Evolutionary conservation across 129 eudicot species (phyloP).

Genomic region (Arctium lappa): DNA sequence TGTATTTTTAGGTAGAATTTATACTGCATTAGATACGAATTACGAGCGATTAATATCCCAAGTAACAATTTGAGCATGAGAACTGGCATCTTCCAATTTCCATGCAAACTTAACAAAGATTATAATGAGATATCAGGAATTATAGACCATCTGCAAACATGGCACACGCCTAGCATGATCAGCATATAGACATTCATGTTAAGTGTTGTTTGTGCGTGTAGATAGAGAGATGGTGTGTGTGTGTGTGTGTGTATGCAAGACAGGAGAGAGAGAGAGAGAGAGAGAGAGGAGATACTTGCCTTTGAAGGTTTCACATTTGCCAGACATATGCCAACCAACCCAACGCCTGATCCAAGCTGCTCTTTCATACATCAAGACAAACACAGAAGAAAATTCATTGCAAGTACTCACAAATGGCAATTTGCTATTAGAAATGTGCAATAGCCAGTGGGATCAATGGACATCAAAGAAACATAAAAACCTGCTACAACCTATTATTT

Average conservation of each 20-base stretch:
- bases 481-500: slow-evolving; percentile 3
- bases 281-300: slow-evolving; percentile 37
- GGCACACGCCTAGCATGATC: background rate
- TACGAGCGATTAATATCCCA: background rate
- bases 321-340: slow-evolving; percentile 88
- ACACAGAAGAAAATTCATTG: background rate
- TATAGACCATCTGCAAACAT: background rate
- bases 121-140: background rate
- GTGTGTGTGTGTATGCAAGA: background rate
- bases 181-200: background rate
- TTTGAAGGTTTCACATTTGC: slow-evolving; percentile 65
- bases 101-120: background rate
- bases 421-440: background rate
- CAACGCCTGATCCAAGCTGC: slow-evolving; percentile 99
- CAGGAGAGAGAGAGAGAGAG: slow-evolving; percentile 4
- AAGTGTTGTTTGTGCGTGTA: background rate
- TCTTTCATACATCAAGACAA: slow-evolving; percentile 10
- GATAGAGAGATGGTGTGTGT: background rate
- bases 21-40: background rate
- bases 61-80: background rate
- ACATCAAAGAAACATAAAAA: background rate
- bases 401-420: background rate
- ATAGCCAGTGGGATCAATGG: background rate
- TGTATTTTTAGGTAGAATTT: background rate
- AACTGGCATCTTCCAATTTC: background rate